Evolutionary conservation across 495 filamentous ascomycete species (phyloP).

Genomic region (Saxophila tyrrhenica): DNA sequence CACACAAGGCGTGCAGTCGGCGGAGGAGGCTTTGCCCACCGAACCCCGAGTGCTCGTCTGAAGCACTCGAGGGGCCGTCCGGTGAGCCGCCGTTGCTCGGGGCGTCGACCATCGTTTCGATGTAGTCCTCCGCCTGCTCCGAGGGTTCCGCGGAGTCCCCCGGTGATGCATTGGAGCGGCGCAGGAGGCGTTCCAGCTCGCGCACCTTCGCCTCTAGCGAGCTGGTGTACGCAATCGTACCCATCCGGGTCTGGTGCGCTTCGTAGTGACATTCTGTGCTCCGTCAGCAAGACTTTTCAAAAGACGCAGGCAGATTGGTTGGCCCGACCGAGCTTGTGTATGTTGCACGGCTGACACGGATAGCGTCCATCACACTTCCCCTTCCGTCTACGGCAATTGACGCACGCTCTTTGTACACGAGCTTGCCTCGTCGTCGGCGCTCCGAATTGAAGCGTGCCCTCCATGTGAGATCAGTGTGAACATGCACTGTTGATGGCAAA

Average conservation of each 20-base stretch:
- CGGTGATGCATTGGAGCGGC: neutral
- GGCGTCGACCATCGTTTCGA: neutral
- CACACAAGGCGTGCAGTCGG: constrained; percentile 9
- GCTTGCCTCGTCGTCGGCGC: too few species aligned
- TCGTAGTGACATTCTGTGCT: constrained; percentile 8
- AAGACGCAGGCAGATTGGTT: too few species aligned
- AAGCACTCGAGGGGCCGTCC: neutral
- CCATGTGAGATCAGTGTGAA: too few species aligned
- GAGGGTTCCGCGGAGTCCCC: neutral
- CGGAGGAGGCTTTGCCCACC: constrained; percentile 7
- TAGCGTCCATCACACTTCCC: too few species aligned
- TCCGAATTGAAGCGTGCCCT: too few species aligned
- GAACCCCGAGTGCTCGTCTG: neutral
- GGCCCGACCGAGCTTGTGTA: too few species aligned
- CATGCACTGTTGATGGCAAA: too few species aligned
- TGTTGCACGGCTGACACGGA: too few species aligned
- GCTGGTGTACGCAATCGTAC: constrained; percentile 9
- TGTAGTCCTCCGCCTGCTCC: neutral
- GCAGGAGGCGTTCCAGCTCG: neutral
- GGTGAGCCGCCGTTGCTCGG: neutral
- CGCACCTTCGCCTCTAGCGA: constrained; percentile 11
- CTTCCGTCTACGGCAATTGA: too few species aligned
- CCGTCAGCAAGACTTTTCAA: too few species aligned
- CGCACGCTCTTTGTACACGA: too few species aligned
- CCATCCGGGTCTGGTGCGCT: constrained; percentile 1